A percentile compares a stretch with the other conserved stretches of the same genome.
Conservation (phyloP, 2,329 filamentous ascomycete species). For the Berkeleyomyces rouxiae region DNA sequence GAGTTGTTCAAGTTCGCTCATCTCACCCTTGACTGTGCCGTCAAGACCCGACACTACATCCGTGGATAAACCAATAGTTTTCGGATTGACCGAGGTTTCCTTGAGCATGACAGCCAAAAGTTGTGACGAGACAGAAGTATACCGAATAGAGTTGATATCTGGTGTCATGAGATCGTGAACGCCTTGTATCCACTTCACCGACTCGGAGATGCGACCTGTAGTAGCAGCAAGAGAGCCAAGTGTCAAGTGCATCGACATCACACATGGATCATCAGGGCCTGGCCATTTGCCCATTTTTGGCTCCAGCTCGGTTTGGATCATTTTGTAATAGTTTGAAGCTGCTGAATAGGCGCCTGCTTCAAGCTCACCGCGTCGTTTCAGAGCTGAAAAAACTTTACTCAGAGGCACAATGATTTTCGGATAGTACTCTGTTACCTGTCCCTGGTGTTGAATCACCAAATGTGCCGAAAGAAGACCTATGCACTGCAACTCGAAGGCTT, state of each 20-base stretch:
- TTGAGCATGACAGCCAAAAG: constrained; percentile 38
- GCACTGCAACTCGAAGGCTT: constrained; percentile 45
- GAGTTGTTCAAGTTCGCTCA: constrained; percentile 43
- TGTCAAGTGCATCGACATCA: constrained; percentile 34
- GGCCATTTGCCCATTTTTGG: constrained; percentile 13
- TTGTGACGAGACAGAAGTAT: constrained; percentile 37
- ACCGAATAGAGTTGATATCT: constrained; percentile 28
- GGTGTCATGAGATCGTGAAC: constrained; percentile 25
- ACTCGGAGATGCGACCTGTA: constrained; percentile 30
- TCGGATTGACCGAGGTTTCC: constrained; percentile 21
- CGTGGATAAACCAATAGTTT: constrained; percentile 27
- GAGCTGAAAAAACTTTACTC: constrained; percentile 12
- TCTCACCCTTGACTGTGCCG: constrained; percentile 41
- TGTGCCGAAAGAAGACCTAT: constrained; percentile 32
- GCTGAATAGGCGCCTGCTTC: constrained; percentile 5
- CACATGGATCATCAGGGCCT: constrained; percentile 10
- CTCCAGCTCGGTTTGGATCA: constrained; percentile 8
- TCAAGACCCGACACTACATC: constrained; percentile 39
- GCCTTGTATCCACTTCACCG: constrained; percentile 37
- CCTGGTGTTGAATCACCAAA: constrained; percentile 10
- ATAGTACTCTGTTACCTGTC: constrained; percentile 9
- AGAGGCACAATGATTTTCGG: constrained; percentile 10
- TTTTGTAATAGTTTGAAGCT: constrained; percentile 10
- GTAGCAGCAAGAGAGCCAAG: constrained; percentile 34
- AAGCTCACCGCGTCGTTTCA: constrained; percentile 11